These are phyloP conservation scores for Fraxinus xanthoxyloides DNA, from an alignment of 305 asterid species.

Conservation along the genomic window DNA sequence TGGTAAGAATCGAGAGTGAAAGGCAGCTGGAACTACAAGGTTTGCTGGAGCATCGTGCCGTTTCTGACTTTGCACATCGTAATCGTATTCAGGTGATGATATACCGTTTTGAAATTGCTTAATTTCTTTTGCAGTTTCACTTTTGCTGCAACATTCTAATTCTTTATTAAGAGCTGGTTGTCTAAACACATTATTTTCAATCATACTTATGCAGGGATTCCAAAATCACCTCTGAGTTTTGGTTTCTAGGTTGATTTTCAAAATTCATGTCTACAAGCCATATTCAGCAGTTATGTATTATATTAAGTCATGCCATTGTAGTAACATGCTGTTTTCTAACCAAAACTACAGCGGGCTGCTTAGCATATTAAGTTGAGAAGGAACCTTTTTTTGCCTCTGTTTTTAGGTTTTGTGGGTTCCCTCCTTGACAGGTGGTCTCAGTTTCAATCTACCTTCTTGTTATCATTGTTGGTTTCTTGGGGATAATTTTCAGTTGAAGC, in stretches of 20 bases:
- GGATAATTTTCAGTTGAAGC: background rate
- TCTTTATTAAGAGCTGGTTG: background rate
- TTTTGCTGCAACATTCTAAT: background rate
- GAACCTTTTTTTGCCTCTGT: background rate
- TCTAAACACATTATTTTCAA: background rate
- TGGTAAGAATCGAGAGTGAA: constrained; percentile 30
- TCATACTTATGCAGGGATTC: background rate
- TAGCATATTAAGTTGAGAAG: background rate
- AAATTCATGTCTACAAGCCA: background rate
- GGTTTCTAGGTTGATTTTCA: background rate
- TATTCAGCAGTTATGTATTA: background rate
- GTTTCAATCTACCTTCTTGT: too few relatives aligned
- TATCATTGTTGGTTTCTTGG: background rate
- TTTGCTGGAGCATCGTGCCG: constrained; percentile 12
- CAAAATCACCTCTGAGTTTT: background rate
- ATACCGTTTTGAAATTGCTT: background rate
- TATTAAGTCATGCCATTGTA: background rate
- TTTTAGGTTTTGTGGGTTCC: too few relatives aligned
- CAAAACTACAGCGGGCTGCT: background rate
- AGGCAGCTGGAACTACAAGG: constrained; percentile 28
- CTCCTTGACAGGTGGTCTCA: too few relatives aligned
- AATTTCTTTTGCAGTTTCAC: background rate
- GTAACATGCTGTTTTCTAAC: background rate
- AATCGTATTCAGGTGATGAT: background rate
- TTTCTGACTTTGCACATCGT: constrained; percentile 26